Base-by-base conservation (phyloP, 2,329 filamentous ascomycete genomes). In the Achaetomium macrosporum region DNA sequence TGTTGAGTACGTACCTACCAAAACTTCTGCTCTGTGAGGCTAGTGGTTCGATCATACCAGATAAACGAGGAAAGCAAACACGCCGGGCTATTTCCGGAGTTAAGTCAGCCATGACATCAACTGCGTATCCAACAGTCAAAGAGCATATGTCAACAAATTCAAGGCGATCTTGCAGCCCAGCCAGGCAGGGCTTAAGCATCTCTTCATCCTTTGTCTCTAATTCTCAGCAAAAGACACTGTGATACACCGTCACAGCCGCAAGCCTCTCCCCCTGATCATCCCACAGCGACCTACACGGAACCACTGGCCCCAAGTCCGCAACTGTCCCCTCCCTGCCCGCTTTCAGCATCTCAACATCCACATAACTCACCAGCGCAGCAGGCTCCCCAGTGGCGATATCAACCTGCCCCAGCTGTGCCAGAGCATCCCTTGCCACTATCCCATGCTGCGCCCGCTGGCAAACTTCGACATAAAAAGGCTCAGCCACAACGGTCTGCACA, bases 271-370 rank as follows among this genome's bases (percentile, higher is more conserved):
- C 73, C 8, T 55, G 31, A 0, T 53, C 57, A 57, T 71, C 66
- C 74, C 73, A 76, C 25, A 77, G 61, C 29, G 70, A 73, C 41
- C 53, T 59, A 42, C 73, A 76, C 5, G 73, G 73, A 25, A 76
- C 65, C 6, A 70, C 54, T 0, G 69, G 63, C 8, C 48, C 54
- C 30, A 31, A 10, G 11, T 37, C 15, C 10, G 29, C 42, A 11
- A 29, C 17, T 11, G n/a, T 42, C 15, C 29, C 48, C 29, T 15
- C 11, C 7, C 15, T 37, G 29, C 15, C 42, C 8, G 36, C n/a
- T 33, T 17, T 12, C 17, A 55, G 25, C 33, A 51, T 19, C 33
- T 39, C 35, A 3, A 20, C 51, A 53, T 62, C 57, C 17, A 62
- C 47, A 52, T 64, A 64, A 35, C 53, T 58, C 30, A 57, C 57